These are phyloP conservation scores for Oenanthe sinensis DNA, from an alignment of 129 eudicot genomes.

Conservation along the genomic window DNA sequence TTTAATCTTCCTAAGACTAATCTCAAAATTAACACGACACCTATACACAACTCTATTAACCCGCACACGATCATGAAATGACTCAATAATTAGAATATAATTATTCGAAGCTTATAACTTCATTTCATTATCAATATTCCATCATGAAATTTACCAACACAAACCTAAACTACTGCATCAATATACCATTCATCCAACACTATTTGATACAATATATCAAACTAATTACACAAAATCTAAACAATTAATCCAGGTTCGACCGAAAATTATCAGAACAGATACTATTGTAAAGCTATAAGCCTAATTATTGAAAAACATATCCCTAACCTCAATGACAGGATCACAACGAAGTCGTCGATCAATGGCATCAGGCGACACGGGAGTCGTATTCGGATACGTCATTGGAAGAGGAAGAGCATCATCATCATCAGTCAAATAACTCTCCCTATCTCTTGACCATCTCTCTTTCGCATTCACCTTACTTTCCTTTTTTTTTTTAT, in stretches of 20 bases:
- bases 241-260: not conserved
- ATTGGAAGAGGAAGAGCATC: conserved; percentile 89
- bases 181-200: too few species aligned
- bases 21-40: too few species aligned
- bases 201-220: not conserved
- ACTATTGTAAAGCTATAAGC: too few species aligned
- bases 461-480: conserved; percentile 64
- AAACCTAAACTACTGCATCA: too few species aligned
- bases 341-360: conserved; percentile 69
- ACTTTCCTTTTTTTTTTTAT: conserved; percentile 11
- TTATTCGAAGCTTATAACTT: too few species aligned
- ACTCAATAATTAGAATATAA: too few species aligned
- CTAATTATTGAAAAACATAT: too few species aligned
- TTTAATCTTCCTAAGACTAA: too few species aligned
- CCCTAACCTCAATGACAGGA: conserved; percentile 52
- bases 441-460: conserved; percentile 86
- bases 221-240: not conserved
- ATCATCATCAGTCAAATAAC: conserved; percentile 59
- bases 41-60: too few species aligned
- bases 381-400: conserved; percentile 71
- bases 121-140: not conserved
- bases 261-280: too few species aligned
- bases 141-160: too few species aligned
- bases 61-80: not conserved
- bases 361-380: conserved; percentile 61